Base-by-base conservation (phyloP, 108 stramenopile species). In the Pseudonitzschia pungens region DNA sequence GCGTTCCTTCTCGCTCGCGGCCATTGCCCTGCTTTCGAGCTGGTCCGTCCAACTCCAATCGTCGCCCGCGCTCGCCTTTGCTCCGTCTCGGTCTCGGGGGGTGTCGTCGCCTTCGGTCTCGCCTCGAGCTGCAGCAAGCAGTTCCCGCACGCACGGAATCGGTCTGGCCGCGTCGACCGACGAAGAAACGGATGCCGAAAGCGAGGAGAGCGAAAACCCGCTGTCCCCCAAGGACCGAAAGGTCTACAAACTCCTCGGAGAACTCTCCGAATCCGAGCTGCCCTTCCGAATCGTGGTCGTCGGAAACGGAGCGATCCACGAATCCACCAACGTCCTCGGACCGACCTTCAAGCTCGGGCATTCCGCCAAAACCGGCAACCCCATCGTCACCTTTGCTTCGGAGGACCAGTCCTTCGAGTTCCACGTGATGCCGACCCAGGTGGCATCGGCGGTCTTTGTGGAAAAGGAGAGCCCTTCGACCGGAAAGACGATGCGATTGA, bases 291-390 rank as follows among this genome's bases (percentile, higher is more conserved):
- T 90, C 62, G 83, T 93, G 16, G 92, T 93, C 24, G 79, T 94
- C 50, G 92, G 90, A 12, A 90, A 90, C 76, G 92, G 90, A 50
- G 88, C 92, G 43, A 94, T 94, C 62, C 74, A 91, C 57, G 92
- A 94, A 86, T 84, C 90, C 8, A 91, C 89, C n/a, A 74, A 82
- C 20, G 44, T 43, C 22, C 66, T 94, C 21, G 90, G 89, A 64
- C 84, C 90, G 0, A 81, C 68, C 31, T 64, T 80, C 22, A 81
- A 86, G 68, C 29, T 87, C 31, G 77, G 69, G 16, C 74, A 81
- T 29, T 87, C 86, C 5, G 89, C 92, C 36, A 82, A 78, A 69
- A 85, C 87, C 14, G 89, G 87, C 21, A 81, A 79, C 24, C 70
- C 68, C 68, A 56, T 94, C 1, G 62, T 89, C 32, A 91, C 92